Evolutionary conservation across 495 filamentous ascomycete genomes (phyloP), one percentile per base, ranked within the genome.

Genomic region (Xylaria castorea): DNA sequence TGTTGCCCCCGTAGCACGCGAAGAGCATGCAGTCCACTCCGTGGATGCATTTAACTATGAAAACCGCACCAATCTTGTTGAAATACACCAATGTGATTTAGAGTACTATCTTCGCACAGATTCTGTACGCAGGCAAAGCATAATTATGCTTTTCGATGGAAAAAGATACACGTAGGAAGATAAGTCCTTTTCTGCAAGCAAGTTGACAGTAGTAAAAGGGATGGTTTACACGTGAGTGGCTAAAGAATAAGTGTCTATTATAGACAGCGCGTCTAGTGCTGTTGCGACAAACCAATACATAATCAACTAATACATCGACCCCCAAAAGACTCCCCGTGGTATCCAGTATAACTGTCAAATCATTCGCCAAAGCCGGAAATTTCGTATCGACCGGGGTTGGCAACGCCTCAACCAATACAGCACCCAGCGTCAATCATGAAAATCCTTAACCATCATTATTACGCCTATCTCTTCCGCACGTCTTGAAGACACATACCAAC

Each of bases 191-290:
- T 5, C 27, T 12, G 4, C 27, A 57, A 11, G 8, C n/a, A 48
- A 25, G 20, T 25, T 55, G 6, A 27, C 16, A 30, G 22, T 0
- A 16, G 16, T n/a, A 1, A n/a, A 36, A 60, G 27, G 27, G 16
- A 18, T 34, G 55, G 55, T 34, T 58, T 27, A n/a, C 32, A 58
- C n/a, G 5, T 18, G 14, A 60, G 5, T 22, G 40, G 58, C 20
- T 0, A 25, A 62, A 40, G 20, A 62, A 38, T 27, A 46, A 32
- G 9, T 42, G 65, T 67, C 65, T 67, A 67, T 67, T 46, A n/a
- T 32, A 55, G 48, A 55, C 65, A 67, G 65, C 65, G 48, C 27
- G 42, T 67, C 65, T 55, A 53, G 48, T 67, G 30, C 63, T 66
- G 27, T 32, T 20, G 20, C 14, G 48, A 27, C 20, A 55, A 25